Evolutionary conservation across 1,284 basidiomycete genomes (phyloP).

Genomic region (Psilocybe mexicana): DNA sequence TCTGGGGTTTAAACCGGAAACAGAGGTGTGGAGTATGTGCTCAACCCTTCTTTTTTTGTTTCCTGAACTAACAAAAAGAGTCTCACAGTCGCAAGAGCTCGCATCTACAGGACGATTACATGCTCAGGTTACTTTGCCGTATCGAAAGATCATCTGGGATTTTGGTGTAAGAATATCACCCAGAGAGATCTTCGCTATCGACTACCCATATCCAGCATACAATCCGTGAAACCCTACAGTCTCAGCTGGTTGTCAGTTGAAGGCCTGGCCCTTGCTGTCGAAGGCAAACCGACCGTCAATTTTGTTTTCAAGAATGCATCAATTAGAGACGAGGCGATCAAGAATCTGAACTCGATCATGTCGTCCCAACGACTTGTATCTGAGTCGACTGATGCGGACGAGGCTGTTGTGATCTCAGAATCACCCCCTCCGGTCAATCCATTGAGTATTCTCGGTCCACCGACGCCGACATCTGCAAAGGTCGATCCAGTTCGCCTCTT

Average conservation of each 20-base stretch:
- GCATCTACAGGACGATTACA: slow-evolving; percentile 36
- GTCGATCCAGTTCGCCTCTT: slow-evolving; percentile 37
- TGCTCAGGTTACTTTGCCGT: slow-evolving; percentile 48
- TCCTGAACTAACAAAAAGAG: not conserved
- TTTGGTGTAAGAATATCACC: slow-evolving; percentile 50
- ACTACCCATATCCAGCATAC: slow-evolving; percentile 46
- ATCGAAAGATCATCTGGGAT: slow-evolving; percentile 42
- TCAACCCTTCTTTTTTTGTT: not conserved
- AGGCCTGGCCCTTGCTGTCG: slow-evolving; percentile 49
- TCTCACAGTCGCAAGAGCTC: slow-evolving; percentile 38
- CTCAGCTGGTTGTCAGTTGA: slow-evolving; percentile 39
- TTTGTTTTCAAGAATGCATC: slow-evolving; percentile 51
- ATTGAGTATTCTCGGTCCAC: not conserved
- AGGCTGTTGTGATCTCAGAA: not conserved
- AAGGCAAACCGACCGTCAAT: slow-evolving; percentile 48
- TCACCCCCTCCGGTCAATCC: not conserved
- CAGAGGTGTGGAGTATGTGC: slow-evolving; percentile 47
- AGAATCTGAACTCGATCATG: slow-evolving; percentile 31
- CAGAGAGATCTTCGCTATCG: slow-evolving; percentile 50
- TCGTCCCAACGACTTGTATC: slow-evolving; percentile 6
- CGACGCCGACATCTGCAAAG: not conserved
- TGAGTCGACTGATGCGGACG: not conserved
- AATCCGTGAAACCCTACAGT: slow-evolving; percentile 37
- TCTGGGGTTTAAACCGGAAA: slow-evolving; percentile 35
- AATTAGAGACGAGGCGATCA: slow-evolving; percentile 48